Evolutionary conservation across 371 early-diverging fungal genomes (phyloP).

Genomic region (Circinella umbellata): DNA sequence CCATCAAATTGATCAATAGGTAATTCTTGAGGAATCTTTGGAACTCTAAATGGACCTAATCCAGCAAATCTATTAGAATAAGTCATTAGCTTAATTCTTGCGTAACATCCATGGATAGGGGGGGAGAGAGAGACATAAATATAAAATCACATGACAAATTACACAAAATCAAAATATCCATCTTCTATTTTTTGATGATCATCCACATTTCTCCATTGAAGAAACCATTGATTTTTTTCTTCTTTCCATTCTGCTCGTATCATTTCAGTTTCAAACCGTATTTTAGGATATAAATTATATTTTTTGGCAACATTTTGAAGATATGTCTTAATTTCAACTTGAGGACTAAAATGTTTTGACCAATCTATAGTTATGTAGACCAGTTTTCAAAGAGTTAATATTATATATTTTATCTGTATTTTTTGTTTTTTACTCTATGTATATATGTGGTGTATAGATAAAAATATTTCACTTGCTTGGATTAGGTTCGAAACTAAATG

Average conservation of each 20-base stretch:
- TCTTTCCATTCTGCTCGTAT: conserved; percentile 48
- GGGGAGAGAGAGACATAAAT: too few relatives aligned
- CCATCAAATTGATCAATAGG: conserved; percentile 44
- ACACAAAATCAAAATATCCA: conserved; percentile 35
- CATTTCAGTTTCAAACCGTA: conserved; percentile 52
- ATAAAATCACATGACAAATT: conserved; percentile 9
- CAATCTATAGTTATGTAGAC: conserved; percentile 46
- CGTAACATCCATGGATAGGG: too few relatives aligned
- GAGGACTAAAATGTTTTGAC: conserved; percentile 43
- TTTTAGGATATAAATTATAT: conserved; percentile 49
- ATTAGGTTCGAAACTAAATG: conserved; percentile 50
- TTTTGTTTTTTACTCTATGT: conserved; percentile 2
- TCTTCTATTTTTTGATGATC: conserved; percentile 11
- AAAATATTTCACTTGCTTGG: conserved; percentile 28
- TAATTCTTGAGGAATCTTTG: conserved; percentile 53
- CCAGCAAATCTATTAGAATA: conserved; percentile 24
- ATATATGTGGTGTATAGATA: too few relatives aligned
- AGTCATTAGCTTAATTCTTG: too few relatives aligned
- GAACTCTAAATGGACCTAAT: conserved; percentile 46
- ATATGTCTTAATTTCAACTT: conserved; percentile 59
- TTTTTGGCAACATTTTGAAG: conserved; percentile 50
- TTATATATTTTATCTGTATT: conserved; percentile 10
- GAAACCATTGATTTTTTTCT: conserved; percentile 48
- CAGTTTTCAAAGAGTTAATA: background rate
- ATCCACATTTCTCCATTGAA: conserved; percentile 26